Evolutionary conservation across 768 basidiomycete species (phyloP).

Genomic region (Tephrocybe sp.): DNA sequence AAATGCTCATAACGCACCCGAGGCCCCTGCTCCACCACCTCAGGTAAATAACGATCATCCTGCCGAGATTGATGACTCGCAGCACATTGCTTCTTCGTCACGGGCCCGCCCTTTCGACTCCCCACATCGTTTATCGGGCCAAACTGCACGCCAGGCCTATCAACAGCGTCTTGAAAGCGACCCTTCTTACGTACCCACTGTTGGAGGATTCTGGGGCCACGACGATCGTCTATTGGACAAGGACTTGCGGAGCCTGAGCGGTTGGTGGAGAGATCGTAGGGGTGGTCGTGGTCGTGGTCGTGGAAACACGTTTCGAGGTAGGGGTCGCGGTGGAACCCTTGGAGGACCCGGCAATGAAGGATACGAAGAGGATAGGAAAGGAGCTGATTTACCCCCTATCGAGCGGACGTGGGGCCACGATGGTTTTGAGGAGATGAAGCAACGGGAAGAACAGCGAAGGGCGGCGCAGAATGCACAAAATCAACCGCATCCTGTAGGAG

Average conservation of each 20-base stretch:
- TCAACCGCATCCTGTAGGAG: conserved; percentile 24
- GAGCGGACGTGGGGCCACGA: conserved; percentile 83
- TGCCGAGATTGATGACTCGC: conserved; percentile 25
- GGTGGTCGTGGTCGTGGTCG: conserved; percentile 67
- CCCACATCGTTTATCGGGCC: conserved; percentile 43
- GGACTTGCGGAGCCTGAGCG: conserved; percentile 76
- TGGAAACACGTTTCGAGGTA: conserved; percentile 59
- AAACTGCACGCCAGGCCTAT: conserved; percentile 82
- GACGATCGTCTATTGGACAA: conserved; percentile 89
- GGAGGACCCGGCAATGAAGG: conserved; percentile 13
- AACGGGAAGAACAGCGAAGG: conserved; percentile 61
- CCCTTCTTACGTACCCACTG: conserved; percentile 86
- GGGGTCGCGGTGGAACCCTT: conserved; percentile 53
- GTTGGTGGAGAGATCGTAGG: conserved; percentile 86
- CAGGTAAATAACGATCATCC: conserved; percentile 22
- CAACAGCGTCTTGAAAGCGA: conserved; percentile 79
- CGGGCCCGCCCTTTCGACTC: conserved; percentile 24
- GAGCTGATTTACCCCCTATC: conserved; percentile 48
- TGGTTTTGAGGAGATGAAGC: conserved; percentile 86
- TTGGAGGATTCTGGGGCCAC: conserved; percentile 94
- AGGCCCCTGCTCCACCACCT: conserved; percentile 28
- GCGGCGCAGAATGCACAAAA: conserved; percentile 31
- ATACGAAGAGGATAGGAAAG: conserved; percentile 15
- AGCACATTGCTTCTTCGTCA: conserved; percentile 41
- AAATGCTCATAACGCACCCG: conserved; percentile 33